These are phyloP conservation scores for Colletotrichum destructivum DNA, from an alignment of 2,329 filamentous ascomycete species.

Conservation along the genomic window DNA sequence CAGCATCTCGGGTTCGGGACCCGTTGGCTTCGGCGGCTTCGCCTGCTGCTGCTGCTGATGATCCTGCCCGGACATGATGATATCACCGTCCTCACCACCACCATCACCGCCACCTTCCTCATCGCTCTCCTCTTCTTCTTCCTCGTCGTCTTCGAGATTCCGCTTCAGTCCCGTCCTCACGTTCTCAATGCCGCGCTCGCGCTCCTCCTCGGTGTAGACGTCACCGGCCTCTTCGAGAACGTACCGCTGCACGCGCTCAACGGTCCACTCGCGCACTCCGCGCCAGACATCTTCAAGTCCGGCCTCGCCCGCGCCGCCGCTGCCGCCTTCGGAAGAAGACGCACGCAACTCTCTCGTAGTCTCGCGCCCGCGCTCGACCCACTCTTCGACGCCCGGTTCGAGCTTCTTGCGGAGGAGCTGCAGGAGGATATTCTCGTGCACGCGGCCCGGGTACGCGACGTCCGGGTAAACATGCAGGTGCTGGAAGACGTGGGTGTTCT, in stretches of 20 bases:
- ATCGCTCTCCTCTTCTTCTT: conserved; percentile 71
- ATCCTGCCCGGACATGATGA: conserved; percentile 51
- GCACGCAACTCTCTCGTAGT: conserved; percentile 53
- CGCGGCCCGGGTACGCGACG: conserved; percentile 80
- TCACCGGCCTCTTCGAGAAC: conserved; percentile 65
- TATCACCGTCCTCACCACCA: conserved; percentile 60
- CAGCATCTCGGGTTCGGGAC: conserved; percentile 62
- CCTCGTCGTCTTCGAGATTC: conserved; percentile 65
- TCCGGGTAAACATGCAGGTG: conserved; percentile 82
- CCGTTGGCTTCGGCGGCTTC: conserved; percentile 47
- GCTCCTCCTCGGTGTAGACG: conserved; percentile 81
- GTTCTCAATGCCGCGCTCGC: conserved; percentile 74
- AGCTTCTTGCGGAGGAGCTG: conserved; percentile 87
- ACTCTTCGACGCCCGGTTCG: conserved; percentile 82
- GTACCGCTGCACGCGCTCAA: conserved; percentile 58
- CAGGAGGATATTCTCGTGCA: conserved; percentile 75
- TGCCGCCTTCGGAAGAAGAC: conserved; percentile 36
- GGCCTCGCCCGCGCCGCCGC: conserved; percentile 60
- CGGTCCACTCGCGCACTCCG: conserved; percentile 59
- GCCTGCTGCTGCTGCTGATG: conserved; percentile 42
- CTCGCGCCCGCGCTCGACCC: conserved; percentile 75
- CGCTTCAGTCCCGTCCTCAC: conserved; percentile 80
- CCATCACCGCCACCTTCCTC: conserved; percentile 59
- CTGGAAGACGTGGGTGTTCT: conserved; percentile 77
- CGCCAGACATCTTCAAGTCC: conserved; percentile 71